Evolutionary conservation across 768 basidiomycete genomes (phyloP).

Genomic region (Heimioporus sp.): DNA sequence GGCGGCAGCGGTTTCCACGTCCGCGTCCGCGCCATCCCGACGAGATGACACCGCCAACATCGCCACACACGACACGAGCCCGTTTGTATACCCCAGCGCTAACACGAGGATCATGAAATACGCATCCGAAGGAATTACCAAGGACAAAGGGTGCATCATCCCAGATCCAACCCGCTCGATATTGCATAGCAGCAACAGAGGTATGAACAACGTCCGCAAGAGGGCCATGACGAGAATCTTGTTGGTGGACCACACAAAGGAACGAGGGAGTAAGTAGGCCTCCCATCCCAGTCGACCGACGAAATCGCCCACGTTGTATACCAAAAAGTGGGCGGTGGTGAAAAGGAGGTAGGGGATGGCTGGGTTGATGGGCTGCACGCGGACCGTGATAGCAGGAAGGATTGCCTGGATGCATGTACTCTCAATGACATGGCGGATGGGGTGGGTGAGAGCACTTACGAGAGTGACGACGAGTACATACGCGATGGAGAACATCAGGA

Average conservation of each 20-base stretch:
- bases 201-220: slow-evolving; percentile 74
- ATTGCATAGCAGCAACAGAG: slow-evolving; percentile 83
- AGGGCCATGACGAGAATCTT: slow-evolving; percentile 62
- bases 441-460: slow-evolving; percentile 40
- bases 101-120: slow-evolving; percentile 70
- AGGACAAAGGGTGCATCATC: slow-evolving; percentile 13
- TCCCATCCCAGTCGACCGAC: slow-evolving; percentile 46
- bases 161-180: slow-evolving; percentile 48
- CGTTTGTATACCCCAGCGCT: slow-evolving; percentile 69
- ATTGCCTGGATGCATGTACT: slow-evolving; percentile 52
- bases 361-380: slow-evolving; percentile 63
- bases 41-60: slow-evolving; percentile 78
- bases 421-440: neutral
- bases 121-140: slow-evolving; percentile 68
- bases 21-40: slow-evolving; percentile 57
- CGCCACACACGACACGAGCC: slow-evolving; percentile 71
- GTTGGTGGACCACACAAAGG: slow-evolving; percentile 65
- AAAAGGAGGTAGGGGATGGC: slow-evolving; percentile 77
- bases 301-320: slow-evolving; percentile 72
- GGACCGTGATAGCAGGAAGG: slow-evolving; percentile 80
- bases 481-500: slow-evolving; percentile 67
- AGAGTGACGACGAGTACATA: slow-evolving; percentile 80
- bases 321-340: slow-evolving; percentile 67
- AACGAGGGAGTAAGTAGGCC: slow-evolving; percentile 56
- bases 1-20: slow-evolving; percentile 84